Evolutionary conservation across 257 asterid genomes (phyloP), one percentile per base, ranked within the genome.

Genomic region (Penstemon davidsonii): DNA sequence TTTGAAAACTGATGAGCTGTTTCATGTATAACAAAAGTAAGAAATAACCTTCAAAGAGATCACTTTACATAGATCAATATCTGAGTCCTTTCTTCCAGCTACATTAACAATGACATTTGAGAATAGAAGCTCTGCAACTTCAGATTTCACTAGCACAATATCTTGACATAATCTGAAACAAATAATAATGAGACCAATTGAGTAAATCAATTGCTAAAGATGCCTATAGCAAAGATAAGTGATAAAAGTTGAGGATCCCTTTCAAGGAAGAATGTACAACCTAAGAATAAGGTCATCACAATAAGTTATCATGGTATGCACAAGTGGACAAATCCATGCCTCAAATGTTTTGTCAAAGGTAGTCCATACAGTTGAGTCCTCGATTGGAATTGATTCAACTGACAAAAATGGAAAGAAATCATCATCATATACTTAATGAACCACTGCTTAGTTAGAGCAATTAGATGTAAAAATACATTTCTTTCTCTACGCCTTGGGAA

Each of bases 271-370:
- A 64, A 70, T 58, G 58, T 45, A 71, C 60, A 71, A 90, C 99
- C 99, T 90, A 66, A 93, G 77, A 77, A 93, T 82, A 74, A 74
- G 81, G 65, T 93, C 99, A 75, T 88, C 85, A 58, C 92, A 90
- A 79, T 87, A 83, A 69, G 81, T 82, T 69, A 88, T 86, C 75
- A 93, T 77, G 37, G 89, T 89, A 82, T 80, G 74, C 52, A 82
- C 89, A 76, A 93, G 95, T 54, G 97, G 95, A 74, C 99, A 86
- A 73, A 93, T 84, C 99, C 99, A 93, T 66, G 78, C 76, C 73
- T 90, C 96, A 75, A 93, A 93, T 68, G 92, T 86, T 82, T 93
- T 93, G 67, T 73, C 91, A 75, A 38, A 52, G 62, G 96, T 85
- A 60, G 79, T 77, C 99, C 99, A 93, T 67, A 84, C 49, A 43